Conservation (phyloP, 2,329 filamentous ascomycete species). For the Trichoderma koningii region DNA sequence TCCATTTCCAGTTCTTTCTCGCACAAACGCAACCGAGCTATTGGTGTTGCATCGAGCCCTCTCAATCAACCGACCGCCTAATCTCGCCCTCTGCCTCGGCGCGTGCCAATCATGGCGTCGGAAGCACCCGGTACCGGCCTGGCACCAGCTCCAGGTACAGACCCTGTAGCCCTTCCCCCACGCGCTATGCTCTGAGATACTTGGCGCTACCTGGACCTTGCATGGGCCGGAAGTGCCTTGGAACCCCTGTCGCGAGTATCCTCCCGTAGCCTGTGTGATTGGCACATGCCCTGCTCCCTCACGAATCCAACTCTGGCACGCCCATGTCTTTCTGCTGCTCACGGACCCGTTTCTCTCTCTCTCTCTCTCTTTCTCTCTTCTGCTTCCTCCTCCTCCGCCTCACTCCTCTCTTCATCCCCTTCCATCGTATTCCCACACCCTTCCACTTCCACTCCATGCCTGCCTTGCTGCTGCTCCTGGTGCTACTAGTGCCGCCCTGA, state of each 20-base stretch:
- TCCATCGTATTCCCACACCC: conserved; percentile 27
- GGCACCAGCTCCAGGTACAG: neutral
- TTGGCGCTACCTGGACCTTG: neutral
- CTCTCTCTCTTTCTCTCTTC: neutral
- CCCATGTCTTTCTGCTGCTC: conserved; percentile 2
- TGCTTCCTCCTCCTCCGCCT: neutral
- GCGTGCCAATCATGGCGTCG: conserved; percentile 13
- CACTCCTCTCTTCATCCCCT: conserved; percentile 1
- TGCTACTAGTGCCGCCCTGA: conserved; percentile 27
- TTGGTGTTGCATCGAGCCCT: conserved; percentile 18
- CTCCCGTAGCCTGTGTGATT: neutral
- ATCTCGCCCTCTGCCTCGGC: conserved; percentile 7
- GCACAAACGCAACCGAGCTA: neutral
- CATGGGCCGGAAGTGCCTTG: neutral
- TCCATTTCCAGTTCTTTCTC: no score
- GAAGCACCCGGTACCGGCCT: neutral
- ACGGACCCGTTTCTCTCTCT: neutral
- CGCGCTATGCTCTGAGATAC: neutral
- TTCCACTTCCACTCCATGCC: conserved; percentile 16
- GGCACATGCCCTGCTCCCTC: neutral
- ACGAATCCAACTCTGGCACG: neutral
- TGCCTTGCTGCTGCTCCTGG: conserved; percentile 5
- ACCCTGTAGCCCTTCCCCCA: neutral
- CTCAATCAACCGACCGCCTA: conserved; percentile 22
- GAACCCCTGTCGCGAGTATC: neutral